Conservation (phyloP, 345 rosid genomes). For the Euphorbia pulcherrima region DNA sequence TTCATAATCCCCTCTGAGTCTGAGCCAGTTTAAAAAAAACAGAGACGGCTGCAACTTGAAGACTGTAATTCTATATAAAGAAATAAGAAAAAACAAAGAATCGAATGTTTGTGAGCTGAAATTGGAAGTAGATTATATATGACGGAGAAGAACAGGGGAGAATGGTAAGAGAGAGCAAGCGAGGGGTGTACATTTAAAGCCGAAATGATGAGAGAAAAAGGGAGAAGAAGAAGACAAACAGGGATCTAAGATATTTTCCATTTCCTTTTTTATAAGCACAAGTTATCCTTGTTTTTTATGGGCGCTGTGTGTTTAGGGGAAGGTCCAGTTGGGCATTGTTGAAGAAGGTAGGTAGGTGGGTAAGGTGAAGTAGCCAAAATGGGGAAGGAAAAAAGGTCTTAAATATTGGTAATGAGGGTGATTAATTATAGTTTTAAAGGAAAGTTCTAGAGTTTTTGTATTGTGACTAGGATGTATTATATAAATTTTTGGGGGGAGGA, state of each 20-base stretch:
- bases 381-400: slow-evolving; percentile 13
- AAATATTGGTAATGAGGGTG: neutral
- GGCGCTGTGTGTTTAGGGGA: neutral
- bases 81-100: neutral
- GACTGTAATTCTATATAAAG: neutral
- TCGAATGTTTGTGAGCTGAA: neutral
- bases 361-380: slow-evolving; percentile 14
- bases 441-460: slow-evolving; percentile 35
- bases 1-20: slow-evolving; percentile 28
- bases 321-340: slow-evolving; percentile 23
- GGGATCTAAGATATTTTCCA: neutral
- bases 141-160: neutral
- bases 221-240: neutral
- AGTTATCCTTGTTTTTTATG: neutral
- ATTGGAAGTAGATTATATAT: neutral
- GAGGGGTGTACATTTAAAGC: neutral
- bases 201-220: neutral
- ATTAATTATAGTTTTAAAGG: slow-evolving; percentile 29
- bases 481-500: too few relatives aligned
- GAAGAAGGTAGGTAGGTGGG: neutral
- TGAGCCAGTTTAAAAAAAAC: neutral
- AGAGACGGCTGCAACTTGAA: neutral
- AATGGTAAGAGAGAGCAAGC: neutral
- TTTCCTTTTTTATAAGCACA: neutral
- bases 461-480: neutral